Conservation (phyloP, 768 basidiomycete species). For the Kwoniella bestiolae region DNA sequence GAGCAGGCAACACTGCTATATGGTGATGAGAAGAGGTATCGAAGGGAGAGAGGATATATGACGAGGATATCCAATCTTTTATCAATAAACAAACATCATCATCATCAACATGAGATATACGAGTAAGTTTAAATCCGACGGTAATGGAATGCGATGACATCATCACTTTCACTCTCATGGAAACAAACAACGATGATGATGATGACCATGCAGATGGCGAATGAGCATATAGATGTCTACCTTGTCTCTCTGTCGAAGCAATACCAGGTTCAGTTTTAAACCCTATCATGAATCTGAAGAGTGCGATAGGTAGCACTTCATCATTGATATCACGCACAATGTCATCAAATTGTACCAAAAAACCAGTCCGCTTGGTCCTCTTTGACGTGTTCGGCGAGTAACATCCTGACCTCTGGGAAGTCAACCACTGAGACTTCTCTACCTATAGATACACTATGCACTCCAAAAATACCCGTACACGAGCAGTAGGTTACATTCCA, state of each 20-base stretch:
- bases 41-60: background rate
- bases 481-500: slow-evolving; percentile 39
- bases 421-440: no score
- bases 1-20: background rate
- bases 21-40: background rate
- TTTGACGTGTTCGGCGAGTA: slow-evolving; percentile 56
- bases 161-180: background rate
- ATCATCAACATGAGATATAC: slow-evolving; percentile 7
- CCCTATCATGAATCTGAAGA: no score
- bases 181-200: no score
- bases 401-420: no score
- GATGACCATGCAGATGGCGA: no score
- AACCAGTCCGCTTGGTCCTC: slow-evolving; percentile 48
- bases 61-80: no score
- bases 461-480: slow-evolving; percentile 51
- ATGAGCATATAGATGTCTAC: no score
- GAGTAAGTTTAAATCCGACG: background rate
- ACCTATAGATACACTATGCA: slow-evolving; percentile 51
- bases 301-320: no score
- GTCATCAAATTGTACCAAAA: slow-evolving; percentile 1
- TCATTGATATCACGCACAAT: no score
- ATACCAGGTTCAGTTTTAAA: no score
- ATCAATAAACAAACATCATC: slow-evolving; percentile 9
- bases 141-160: slow-evolving; percentile 3
- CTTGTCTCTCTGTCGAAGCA: no score